Evolutionary conservation across 2,329 filamentous ascomycete species (phyloP), one percentile per base, ranked within the genome.

Genomic region (Penicillium nordicum): DNA sequence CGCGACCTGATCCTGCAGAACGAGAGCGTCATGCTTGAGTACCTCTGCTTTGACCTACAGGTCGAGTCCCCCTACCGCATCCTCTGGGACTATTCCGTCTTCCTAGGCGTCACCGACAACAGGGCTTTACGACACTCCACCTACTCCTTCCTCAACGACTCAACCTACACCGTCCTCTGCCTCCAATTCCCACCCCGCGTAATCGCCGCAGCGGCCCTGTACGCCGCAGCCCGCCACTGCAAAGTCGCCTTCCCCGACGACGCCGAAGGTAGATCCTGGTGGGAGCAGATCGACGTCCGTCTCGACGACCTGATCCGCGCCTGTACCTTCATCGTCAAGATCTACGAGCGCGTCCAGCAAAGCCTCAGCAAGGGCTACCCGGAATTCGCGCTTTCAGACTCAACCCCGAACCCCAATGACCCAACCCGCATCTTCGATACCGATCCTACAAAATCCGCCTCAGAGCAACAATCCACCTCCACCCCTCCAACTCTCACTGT

Each of bases 131-230:
- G 93, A 53, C 92, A 96, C 74, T 86, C 89, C 0, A 89, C 91
- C 1, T 97, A 94, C 92, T 88, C 91, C 0, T 97, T 97, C 68
- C 85, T 96, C 61, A 97, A 95, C 70, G 94, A 99, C 74, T 89
- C 88, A 21, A 89, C 87, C 62, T 84, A 93, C 58, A 97, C 93
- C 0, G 84, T 88, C 40, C 80, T 97, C 47, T 95, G 92, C 57
- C 82, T 99, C 3, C 80, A 95, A 30, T 88, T 92, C 72, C 85
- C 86, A 21, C 85, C 91, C 16, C 84, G 86, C 40, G 90, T 91
- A 38, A 89, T 97, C 51, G 92, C 93, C 16, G 88, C 93, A 32
- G 88, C 86, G 27, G 88, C 92, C 18, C 83, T 99, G 27, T 97
- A 95, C 75, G 94, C 93, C 58, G 90, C 90, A 6, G 89, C 90